These are phyloP conservation scores for Globisporangium perplexum DNA, from an alignment of 352 stramenopile species.

Conservation along the genomic window DNA sequence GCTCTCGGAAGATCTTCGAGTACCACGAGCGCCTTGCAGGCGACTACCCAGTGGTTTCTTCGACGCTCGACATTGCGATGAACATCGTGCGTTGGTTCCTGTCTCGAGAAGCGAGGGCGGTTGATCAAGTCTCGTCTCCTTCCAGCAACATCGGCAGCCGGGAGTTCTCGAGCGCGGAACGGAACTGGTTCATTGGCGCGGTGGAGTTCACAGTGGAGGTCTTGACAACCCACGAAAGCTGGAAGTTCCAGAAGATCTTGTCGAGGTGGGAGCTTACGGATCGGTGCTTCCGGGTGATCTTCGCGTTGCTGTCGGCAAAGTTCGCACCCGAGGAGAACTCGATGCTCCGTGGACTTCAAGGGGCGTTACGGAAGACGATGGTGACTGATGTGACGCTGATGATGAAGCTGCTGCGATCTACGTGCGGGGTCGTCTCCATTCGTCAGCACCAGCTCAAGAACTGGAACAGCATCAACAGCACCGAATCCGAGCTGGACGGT, in stretches of 20 bases:
- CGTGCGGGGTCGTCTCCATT: slow-evolving; percentile 22
- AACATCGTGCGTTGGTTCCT: slow-evolving; percentile 56
- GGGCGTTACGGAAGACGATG: slow-evolving; percentile 38
- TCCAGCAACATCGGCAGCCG: background rate
- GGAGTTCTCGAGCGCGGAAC: slow-evolving; percentile 16
- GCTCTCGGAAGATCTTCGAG: slow-evolving; percentile 57
- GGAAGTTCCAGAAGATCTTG: slow-evolving; percentile 37
- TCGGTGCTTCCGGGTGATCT: slow-evolving; percentile 47
- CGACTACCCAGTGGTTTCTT: slow-evolving; percentile 43
- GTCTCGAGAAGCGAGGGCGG: slow-evolving; percentile 30
- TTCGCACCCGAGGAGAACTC: slow-evolving; percentile 28
- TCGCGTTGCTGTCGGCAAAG: slow-evolving; percentile 35
- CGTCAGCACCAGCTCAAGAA: slow-evolving; percentile 8
- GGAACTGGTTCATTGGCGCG: slow-evolving; percentile 43
- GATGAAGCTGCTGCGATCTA: slow-evolving; percentile 53
- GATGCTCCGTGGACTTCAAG: slow-evolving; percentile 42
- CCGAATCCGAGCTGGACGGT: slow-evolving; percentile 2
- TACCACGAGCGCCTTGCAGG: slow-evolving; percentile 42
- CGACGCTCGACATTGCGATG: slow-evolving; percentile 48
- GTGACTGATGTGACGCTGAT: slow-evolving; percentile 44
- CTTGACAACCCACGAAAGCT: slow-evolving; percentile 53
- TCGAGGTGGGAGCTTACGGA: slow-evolving; percentile 43
- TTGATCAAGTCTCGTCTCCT: slow-evolving; percentile 9
- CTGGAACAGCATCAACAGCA: slow-evolving; percentile 12
- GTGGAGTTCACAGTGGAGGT: slow-evolving; percentile 59